Percentiles rank a stretch among this genome's conserved stretches.
These are phyloP conservation scores for Patellifolia procumbens DNA, from an alignment of 179 eudicot species.

Conservation along the genomic window DNA sequence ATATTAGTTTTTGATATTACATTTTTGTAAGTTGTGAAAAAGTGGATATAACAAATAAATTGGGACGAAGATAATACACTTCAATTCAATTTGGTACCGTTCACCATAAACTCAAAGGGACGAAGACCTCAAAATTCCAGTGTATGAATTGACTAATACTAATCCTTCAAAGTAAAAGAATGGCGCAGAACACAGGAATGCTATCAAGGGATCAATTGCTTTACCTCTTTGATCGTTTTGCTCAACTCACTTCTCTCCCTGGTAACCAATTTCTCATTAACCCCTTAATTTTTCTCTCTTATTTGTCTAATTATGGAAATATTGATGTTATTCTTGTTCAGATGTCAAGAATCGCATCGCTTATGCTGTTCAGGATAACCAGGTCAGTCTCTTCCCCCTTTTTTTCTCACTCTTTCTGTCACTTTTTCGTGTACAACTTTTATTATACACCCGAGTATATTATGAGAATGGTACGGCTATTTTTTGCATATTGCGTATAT, in stretches of 20 bases:
- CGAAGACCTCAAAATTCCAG: too few relatives aligned
- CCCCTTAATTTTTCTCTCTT: not conserved
- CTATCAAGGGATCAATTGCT: constrained; percentile 66
- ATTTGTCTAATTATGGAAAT: not conserved
- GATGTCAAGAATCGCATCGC: constrained; percentile 81
- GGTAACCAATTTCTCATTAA: constrained; percentile 34
- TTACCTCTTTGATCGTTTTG: constrained; percentile 68
- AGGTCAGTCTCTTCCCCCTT: constrained; percentile 36
- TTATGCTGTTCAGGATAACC: constrained; percentile 74
- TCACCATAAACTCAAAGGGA: too few relatives aligned
- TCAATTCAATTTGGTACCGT: too few relatives aligned
- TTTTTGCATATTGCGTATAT: too few relatives aligned
- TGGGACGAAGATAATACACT: too few relatives aligned
- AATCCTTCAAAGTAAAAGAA: constrained; percentile 4
- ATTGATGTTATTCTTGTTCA: constrained; percentile 20
- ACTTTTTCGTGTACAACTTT: too few relatives aligned
- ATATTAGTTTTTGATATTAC: too few relatives aligned
- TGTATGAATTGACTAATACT: too few relatives aligned
- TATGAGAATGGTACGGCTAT: too few relatives aligned
- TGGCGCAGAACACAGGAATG: constrained; percentile 60
- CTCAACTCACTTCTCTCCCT: constrained; percentile 68
- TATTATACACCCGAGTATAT: too few relatives aligned
- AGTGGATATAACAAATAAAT: too few relatives aligned
- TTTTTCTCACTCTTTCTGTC: not conserved
- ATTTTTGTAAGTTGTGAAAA: too few relatives aligned